These are phyloP conservation scores for Citrullus amarus DNA, from an alignment of 306 rosid species.

Conservation along the genomic window DNA sequence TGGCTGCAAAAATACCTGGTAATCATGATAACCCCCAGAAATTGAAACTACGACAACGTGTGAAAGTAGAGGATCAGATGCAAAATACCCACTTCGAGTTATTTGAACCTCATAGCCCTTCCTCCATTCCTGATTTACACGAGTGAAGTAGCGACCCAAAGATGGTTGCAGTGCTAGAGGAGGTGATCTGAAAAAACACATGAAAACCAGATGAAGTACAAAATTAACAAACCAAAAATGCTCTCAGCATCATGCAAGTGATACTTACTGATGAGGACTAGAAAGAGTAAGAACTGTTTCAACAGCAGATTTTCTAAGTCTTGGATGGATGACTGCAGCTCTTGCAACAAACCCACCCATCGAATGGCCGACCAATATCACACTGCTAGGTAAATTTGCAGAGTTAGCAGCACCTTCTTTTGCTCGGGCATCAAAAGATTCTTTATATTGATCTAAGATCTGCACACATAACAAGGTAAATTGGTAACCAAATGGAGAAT, in stretches of 20 bases:
- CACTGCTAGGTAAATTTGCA: constrained; percentile 70
- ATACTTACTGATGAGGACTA: constrained; percentile 81
- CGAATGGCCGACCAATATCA: constrained; percentile 95
- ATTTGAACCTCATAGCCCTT: constrained; percentile 65
- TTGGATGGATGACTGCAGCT: constrained; percentile 78
- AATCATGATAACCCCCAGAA: constrained; percentile 83
- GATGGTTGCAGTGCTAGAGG: constrained; percentile 97
- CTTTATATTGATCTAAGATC: constrained; percentile 86
- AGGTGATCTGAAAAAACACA: constrained; percentile 75
- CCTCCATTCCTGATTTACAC: constrained; percentile 73
- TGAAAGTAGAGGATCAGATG: constrained; percentile 64
- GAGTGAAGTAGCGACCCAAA: constrained; percentile 72
- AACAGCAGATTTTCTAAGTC: constrained; percentile 74
- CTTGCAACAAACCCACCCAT: constrained; percentile 99
- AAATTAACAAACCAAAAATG: constrained; percentile 11
- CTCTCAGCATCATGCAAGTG: background rate
- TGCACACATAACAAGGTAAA: constrained; percentile 22
- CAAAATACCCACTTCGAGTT: constrained; percentile 44
- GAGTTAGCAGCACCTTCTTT: constrained; percentile 64
- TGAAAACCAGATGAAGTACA: constrained; percentile 25
- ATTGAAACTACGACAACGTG: constrained; percentile 76
- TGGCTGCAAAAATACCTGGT: constrained; percentile 45
- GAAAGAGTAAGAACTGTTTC: constrained; percentile 89
- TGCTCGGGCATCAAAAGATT: constrained; percentile 64
- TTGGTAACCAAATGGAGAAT: background rate